A percentile compares a stretch with the other conserved stretches of the same genome.
phyloP scores from a whole-genome alignment of 2,329 filamentous ascomycete genomes.

The Lachnellula cervina region DNA sequence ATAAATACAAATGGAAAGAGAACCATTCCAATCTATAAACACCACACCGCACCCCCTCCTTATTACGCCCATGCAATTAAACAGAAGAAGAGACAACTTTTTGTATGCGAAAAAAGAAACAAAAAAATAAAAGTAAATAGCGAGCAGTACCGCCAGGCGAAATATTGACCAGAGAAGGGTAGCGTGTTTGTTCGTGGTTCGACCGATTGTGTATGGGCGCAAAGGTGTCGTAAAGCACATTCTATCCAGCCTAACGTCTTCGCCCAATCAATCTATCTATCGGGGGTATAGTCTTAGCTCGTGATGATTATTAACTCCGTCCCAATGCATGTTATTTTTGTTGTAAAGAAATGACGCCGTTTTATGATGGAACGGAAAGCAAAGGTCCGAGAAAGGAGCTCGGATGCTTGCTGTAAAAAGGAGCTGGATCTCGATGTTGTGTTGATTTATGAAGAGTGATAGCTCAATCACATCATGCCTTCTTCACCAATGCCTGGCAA shows the following conservation, averaged over 20 bases:
- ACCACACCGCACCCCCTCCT: neutral
- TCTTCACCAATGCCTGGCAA: slow-evolving; percentile 52
- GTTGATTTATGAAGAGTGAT: neutral
- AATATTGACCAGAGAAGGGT: slow-evolving; percentile 12
- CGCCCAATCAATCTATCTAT: slow-evolving; percentile 27
- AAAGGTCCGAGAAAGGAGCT: slow-evolving; percentile 1
- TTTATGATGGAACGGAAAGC: slow-evolving; percentile 4
- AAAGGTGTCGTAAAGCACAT: slow-evolving; percentile 9
- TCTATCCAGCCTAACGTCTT: slow-evolving; percentile 20
- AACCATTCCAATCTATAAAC: slow-evolving; percentile 5
- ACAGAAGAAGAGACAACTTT: neutral
- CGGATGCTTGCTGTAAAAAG: slow-evolving; percentile 5
- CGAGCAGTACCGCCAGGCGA: slow-evolving; percentile 10
- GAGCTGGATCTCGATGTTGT: slow-evolving; percentile 8
- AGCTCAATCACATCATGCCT: slow-evolving; percentile 35
- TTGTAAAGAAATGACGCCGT: slow-evolving; percentile 15
- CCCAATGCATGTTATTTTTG: slow-evolving; percentile 24
- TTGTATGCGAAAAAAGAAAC: neutral
- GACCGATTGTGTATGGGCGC: slow-evolving; percentile 4
- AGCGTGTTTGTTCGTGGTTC: slow-evolving; percentile 2
- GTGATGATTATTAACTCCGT: slow-evolving; percentile 21
- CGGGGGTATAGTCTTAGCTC: slow-evolving; percentile 29
- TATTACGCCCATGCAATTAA: neutral
- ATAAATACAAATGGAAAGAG: neutral
- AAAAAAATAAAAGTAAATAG: neutral